These are phyloP conservation scores for Coemansia sp. DNA, from an alignment of 371 early-diverging fungal genomes.

Conservation along the genomic window DNA sequence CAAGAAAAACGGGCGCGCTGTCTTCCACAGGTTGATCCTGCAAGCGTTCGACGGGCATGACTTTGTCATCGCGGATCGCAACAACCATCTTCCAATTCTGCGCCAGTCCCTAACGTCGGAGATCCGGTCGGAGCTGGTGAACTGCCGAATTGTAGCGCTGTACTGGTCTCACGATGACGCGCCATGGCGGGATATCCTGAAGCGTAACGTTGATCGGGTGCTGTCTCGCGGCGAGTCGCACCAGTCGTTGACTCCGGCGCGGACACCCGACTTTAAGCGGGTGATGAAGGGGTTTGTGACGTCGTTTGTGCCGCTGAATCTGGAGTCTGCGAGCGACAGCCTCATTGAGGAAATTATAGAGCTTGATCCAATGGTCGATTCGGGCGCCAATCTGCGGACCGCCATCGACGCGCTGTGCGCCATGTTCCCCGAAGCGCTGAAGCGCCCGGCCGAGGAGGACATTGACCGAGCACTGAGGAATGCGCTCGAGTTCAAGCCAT, in stretches of 20 bases:
- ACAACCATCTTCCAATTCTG: constrained; percentile 64
- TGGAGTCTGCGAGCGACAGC: constrained; percentile 50
- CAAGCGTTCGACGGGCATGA: constrained; percentile 51
- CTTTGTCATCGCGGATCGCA: constrained; percentile 69
- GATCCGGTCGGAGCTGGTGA: constrained; percentile 56
- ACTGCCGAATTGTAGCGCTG: constrained; percentile 65
- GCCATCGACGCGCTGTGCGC: constrained; percentile 51
- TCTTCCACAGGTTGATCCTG: constrained; percentile 58
- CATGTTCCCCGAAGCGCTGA: constrained; percentile 29
- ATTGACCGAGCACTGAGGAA: constrained; percentile 50
- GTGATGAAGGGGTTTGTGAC: constrained; percentile 59
- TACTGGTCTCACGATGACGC: constrained; percentile 65
- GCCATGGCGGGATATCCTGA: constrained; percentile 47
- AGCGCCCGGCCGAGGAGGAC: constrained; percentile 42
- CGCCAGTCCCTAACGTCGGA: constrained; percentile 55
- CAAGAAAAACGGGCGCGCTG: constrained; percentile 54
- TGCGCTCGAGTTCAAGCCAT: constrained; percentile 46
- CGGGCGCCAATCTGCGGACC: constrained; percentile 46
- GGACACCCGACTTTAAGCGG: constrained; percentile 54
- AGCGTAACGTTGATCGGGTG: constrained; percentile 57
- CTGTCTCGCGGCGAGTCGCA: constrained; percentile 71
- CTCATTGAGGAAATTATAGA: constrained; percentile 59
- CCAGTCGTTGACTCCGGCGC: constrained; percentile 67
- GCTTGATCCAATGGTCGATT: constrained; percentile 54
- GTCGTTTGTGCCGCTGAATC: constrained; percentile 57